These are phyloP conservation scores for Sequoiadendron giganteum DNA, from an alignment of 75 land plant genomes.

Conservation along the genomic window DNA sequence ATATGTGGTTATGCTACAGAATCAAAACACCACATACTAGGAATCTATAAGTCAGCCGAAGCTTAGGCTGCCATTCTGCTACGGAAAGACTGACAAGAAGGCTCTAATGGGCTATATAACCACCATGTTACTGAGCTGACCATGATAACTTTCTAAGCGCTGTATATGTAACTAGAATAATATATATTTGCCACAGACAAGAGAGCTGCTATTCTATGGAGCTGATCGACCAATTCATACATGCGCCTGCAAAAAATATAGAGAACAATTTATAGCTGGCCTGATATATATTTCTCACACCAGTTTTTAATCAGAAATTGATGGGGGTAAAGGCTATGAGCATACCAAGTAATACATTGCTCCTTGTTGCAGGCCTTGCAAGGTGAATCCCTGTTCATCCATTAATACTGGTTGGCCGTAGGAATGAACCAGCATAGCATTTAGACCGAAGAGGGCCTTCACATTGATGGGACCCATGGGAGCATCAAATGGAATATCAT, in stretches of 20 bases:
- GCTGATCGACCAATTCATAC: not conserved
- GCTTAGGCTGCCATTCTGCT: not conserved
- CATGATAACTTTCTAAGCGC: not conserved
- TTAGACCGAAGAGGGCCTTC: conserved; percentile 46
- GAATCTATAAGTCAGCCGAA: not conserved
- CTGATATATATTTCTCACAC: not conserved
- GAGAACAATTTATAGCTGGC: too few relatives aligned
- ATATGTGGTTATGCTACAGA: not conserved
- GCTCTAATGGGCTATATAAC: not conserved
- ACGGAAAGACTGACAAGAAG: too few relatives aligned
- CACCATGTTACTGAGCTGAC: not conserved
- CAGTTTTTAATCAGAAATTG: not conserved
- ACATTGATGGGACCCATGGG: conserved; percentile 37
- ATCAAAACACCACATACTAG: too few relatives aligned
- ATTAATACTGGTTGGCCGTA: conserved; percentile 51
- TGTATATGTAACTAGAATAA: not conserved
- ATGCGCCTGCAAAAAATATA: not conserved
- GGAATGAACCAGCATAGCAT: conserved; percentile 42
- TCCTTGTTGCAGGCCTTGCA: conserved; percentile 56
- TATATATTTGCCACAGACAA: not conserved
- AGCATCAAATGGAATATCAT: conserved; percentile 46
- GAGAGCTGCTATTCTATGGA: not conserved
- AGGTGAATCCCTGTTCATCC: conserved; percentile 53
- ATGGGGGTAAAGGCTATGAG: not conserved
- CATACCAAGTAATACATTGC: conserved; percentile 52